These are phyloP conservation scores for Aspergillus intermedius DNA, from an alignment of 2,329 filamentous ascomycete genomes.

Conservation along the genomic window DNA sequence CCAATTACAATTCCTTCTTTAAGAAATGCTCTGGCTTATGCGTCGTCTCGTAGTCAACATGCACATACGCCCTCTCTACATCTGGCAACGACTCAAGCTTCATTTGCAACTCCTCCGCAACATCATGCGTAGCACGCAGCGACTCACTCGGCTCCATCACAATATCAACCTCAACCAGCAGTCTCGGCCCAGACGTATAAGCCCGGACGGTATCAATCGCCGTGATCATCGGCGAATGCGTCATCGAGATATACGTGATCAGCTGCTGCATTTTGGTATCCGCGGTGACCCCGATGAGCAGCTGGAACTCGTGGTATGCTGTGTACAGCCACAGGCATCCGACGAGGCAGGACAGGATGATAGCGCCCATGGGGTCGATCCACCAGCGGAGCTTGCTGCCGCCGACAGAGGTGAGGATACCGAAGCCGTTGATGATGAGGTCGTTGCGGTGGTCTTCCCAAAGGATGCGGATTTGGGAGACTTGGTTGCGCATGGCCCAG, in stretches of 20 bases:
- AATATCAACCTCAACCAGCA: slow-evolving; percentile 93
- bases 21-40: slow-evolving; percentile 82
- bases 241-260: slow-evolving; percentile 92
- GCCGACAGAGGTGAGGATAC: slow-evolving; percentile 83
- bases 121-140: slow-evolving; percentile 76
- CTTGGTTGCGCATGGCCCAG: slow-evolving; percentile 82
- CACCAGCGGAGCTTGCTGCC: slow-evolving; percentile 87
- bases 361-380: slow-evolving; percentile 89
- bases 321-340: slow-evolving; percentile 75
- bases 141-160: slow-evolving; percentile 76
- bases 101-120: slow-evolving; percentile 87
- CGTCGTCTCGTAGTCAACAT: slow-evolving; percentile 94
- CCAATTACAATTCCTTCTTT: slow-evolving; percentile 55
- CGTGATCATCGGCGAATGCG: slow-evolving; percentile 71
- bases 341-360: slow-evolving; percentile 73
- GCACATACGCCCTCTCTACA: slow-evolving; percentile 89
- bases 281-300: slow-evolving; percentile 83
- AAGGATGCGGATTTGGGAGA: slow-evolving; percentile 83
- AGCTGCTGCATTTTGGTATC: slow-evolving; percentile 81
- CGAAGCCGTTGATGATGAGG: slow-evolving; percentile 90
- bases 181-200: slow-evolving; percentile 79
- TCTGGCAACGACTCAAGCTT: slow-evolving; percentile 90
- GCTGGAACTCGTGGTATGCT: slow-evolving; percentile 80
- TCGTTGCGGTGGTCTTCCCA: slow-evolving; percentile 98
- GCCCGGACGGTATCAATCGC: slow-evolving; percentile 93